Evolutionary conservation across 768 basidiomycete species (phyloP).

Genomic region (Naganishia vishniacii): DNA sequence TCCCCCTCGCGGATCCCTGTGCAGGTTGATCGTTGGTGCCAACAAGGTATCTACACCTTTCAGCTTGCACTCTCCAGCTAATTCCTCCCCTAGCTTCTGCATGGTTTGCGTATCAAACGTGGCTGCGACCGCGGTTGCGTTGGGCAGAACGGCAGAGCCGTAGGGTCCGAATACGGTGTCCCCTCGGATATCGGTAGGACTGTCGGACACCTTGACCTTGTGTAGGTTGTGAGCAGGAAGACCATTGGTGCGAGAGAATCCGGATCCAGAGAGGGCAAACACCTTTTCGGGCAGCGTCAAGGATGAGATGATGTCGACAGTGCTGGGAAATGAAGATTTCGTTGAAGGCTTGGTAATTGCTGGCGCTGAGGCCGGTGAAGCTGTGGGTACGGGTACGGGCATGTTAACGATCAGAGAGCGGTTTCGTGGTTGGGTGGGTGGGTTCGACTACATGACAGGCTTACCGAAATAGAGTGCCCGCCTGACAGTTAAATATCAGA

Average conservation of each 20-base stretch:
- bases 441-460: too few relatives aligned
- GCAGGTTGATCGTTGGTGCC: conserved; percentile 71
- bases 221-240: conserved; percentile 16
- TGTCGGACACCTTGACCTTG: conserved; percentile 24
- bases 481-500: too few relatives aligned
- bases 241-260: conserved; percentile 17
- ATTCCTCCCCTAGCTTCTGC: background rate
- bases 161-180: conserved; percentile 19
- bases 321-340: background rate
- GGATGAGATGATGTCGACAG: conserved; percentile 11
- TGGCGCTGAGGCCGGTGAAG: background rate
- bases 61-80: conserved; percentile 18
- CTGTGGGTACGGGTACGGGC: conserved; percentile 12
- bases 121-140: conserved; percentile 15
- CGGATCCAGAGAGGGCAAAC: conserved; percentile 14
- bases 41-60: conserved; percentile 37
- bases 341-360: background rate
- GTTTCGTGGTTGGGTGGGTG: too few relatives aligned
- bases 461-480: too few relatives aligned
- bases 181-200: conserved; percentile 22
- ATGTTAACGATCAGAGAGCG: too few relatives aligned
- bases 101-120: conserved; percentile 17
- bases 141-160: conserved; percentile 20
- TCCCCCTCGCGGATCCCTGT: conserved; percentile 52
- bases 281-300: conserved; percentile 24